Conservation (phyloP, 352 stramenopile species). For the Globisporangium mamillatum region DNA sequence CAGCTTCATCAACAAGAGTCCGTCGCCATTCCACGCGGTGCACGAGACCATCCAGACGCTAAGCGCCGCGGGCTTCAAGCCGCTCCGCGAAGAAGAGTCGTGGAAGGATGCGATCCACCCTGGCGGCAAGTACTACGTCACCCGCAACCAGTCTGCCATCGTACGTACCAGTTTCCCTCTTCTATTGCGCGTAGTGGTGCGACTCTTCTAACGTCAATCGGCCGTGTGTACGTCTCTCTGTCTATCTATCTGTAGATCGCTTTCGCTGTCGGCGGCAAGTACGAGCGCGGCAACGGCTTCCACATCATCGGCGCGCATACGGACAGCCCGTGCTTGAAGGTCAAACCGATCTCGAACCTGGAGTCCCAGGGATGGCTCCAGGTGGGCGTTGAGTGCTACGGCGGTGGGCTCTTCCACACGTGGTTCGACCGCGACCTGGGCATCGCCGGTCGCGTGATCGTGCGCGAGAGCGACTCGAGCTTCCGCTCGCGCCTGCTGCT, state of each 20-base stretch:
- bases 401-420: constrained; percentile 96
- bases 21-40: constrained; percentile 94
- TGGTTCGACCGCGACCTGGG: constrained; percentile 98
- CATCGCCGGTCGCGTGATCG: constrained; percentile 91
- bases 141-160: constrained; percentile 94
- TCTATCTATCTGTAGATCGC: constrained; percentile 40
- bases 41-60: constrained; percentile 82
- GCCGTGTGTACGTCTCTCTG: not conserved
- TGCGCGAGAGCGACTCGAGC: constrained; percentile 74
- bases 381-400: constrained; percentile 81
- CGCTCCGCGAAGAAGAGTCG: constrained; percentile 86
- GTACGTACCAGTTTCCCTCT: constrained; percentile 29
- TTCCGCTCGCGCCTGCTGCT: constrained; percentile 86
- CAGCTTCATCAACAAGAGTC: constrained; percentile 92
- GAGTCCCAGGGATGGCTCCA: constrained; percentile 82
- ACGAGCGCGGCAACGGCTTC: constrained; percentile 90
- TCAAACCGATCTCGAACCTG: constrained; percentile 94
- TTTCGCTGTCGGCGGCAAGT: constrained; percentile 94
- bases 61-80: constrained; percentile 87
- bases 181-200: not conserved
- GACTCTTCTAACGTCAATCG: not conserved
- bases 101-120: constrained; percentile 57
- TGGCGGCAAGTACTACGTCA: constrained; percentile 97
- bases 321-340: constrained; percentile 94
- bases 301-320: constrained; percentile 97